Conservation (phyloP, 2,329 filamentous ascomycete genomes). For the Pseudogymnoascus pannorum region DNA sequence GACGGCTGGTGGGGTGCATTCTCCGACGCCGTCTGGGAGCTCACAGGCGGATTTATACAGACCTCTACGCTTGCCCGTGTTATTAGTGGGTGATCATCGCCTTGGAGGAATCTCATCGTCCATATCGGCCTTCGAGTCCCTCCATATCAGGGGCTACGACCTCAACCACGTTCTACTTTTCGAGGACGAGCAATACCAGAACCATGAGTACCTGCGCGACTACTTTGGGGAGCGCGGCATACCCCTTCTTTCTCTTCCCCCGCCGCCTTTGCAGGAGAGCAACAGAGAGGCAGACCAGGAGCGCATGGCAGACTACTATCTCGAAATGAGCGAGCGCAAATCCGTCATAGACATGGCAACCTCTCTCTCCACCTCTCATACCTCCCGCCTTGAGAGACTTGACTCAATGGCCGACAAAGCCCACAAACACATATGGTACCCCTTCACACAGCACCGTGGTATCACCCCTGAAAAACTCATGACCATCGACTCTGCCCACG, state of each 20-base stretch:
- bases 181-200: slow-evolving; percentile 56
- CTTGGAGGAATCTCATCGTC: slow-evolving; percentile 76
- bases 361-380: slow-evolving; percentile 46
- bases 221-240: slow-evolving; percentile 60
- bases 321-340: slow-evolving; percentile 33
- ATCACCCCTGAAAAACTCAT: slow-evolving; percentile 56
- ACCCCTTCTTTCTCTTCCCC: slow-evolving; percentile 46
- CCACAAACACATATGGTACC: slow-evolving; percentile 68
- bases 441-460: slow-evolving; percentile 72
- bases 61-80: slow-evolving; percentile 62
- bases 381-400: slow-evolving; percentile 48
- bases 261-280: slow-evolving; percentile 42
- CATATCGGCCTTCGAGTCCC: slow-evolving; percentile 72
- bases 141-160: slow-evolving; percentile 72
- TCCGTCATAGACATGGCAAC: slow-evolving; percentile 40
- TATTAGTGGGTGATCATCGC: slow-evolving; percentile 67
- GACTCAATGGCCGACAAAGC: slow-evolving; percentile 56
- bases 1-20: slow-evolving; percentile 76
- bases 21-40: slow-evolving; percentile 66
- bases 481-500: slow-evolving; percentile 72
- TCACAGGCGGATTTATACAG: slow-evolving; percentile 73
- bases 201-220: slow-evolving; percentile 57
- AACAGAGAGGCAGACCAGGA: slow-evolving; percentile 42
- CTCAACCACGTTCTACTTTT: slow-evolving; percentile 65
- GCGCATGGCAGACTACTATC: slow-evolving; percentile 59